Evolutionary conservation across 2,329 filamentous ascomycete genomes (phyloP).

Genomic region (Trichophyton verrucosum): DNA sequence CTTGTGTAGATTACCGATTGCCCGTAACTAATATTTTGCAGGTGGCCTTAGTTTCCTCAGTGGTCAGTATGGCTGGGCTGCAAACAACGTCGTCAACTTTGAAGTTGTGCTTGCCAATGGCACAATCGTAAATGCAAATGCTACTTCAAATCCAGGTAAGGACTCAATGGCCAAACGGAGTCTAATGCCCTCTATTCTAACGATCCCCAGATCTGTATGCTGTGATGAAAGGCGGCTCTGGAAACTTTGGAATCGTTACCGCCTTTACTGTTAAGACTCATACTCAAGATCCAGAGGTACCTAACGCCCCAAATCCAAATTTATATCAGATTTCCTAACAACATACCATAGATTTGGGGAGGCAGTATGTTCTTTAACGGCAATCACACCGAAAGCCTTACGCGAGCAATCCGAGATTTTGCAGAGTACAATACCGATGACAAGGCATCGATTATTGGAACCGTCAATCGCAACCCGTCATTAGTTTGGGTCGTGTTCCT

Average conservation of each 20-base stretch:
- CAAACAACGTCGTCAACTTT: slow-evolving; percentile 23
- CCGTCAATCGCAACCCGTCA: slow-evolving; percentile 24
- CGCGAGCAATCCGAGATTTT: slow-evolving; percentile 25
- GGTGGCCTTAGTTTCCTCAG: slow-evolving; percentile 24
- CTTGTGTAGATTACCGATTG: not conserved
- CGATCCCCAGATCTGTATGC: slow-evolving; percentile 23
- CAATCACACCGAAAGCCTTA: slow-evolving; percentile 25
- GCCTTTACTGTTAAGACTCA: slow-evolving; percentile 26
- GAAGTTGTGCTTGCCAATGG: slow-evolving; percentile 29
- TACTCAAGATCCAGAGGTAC: slow-evolving; percentile 19
- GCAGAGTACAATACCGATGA: slow-evolving; percentile 42
- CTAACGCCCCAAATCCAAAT: slow-evolving; percentile 4
- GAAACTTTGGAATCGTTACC: slow-evolving; percentile 36
- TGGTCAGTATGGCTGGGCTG: slow-evolving; percentile 20
- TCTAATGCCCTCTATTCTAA: slow-evolving; percentile 8
- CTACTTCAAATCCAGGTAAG: slow-evolving; percentile 13
- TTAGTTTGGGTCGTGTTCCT: slow-evolving; percentile 49
- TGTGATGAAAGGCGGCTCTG: slow-evolving; percentile 33
- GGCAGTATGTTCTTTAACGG: slow-evolving; percentile 34
- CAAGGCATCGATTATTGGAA: slow-evolving; percentile 50
- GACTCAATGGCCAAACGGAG: slow-evolving; percentile 26
- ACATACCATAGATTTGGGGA: slow-evolving; percentile 31
- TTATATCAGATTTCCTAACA: not conserved
- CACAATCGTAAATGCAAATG: slow-evolving; percentile 21
- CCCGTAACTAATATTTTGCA: not conserved